phyloP scores from a whole-genome alignment of 176 grass and related monocot species.

The Ensete ventricosum region DNA sequence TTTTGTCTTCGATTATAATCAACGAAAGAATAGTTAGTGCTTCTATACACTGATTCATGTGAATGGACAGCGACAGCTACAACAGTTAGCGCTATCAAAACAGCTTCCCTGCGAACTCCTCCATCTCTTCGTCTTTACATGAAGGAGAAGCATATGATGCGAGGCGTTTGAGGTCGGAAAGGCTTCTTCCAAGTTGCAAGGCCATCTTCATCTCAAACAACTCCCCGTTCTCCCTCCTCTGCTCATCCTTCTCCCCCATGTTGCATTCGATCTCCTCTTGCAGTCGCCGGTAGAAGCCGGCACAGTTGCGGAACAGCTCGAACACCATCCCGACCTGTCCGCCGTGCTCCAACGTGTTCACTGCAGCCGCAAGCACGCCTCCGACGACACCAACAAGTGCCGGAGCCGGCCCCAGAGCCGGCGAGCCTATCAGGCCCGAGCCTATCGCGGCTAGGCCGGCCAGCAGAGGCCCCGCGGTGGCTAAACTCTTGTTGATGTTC shows the following conservation, averaged over 20 bases:
- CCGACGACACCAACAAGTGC: conserved; percentile 13
- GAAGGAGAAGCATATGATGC: conserved; percentile 11
- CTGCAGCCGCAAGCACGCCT: conserved; percentile 15
- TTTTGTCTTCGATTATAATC: not conserved
- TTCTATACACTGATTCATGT: no score
- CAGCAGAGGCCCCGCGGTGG: conserved; percentile 8
- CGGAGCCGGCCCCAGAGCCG: conserved; percentile 13
- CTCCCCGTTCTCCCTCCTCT: conserved; percentile 30
- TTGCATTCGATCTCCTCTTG: conserved; percentile 29
- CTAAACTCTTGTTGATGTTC: conserved; percentile 18
- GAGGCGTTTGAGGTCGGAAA: conserved; percentile 22
- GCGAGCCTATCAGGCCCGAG: conserved; percentile 5
- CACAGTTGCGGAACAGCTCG: conserved; percentile 30
- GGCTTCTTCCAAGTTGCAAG: conserved; percentile 21
- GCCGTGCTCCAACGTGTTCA: conserved; percentile 31
- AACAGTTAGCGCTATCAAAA: conserved; percentile 2
- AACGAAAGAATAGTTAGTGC: not conserved
- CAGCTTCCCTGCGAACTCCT: conserved; percentile 27
- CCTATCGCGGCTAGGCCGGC: conserved; percentile 20
- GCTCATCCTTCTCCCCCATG: conserved; percentile 13
- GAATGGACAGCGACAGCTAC: no score
- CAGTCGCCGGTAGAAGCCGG: conserved; percentile 19
- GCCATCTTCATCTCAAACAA: conserved; percentile 30
- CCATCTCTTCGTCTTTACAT: conserved; percentile 17
- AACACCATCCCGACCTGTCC: conserved; percentile 34